Base-by-base conservation (phyloP, 1,284 basidiomycete species). In the Melanopsichium pennsylvanicum region DNA sequence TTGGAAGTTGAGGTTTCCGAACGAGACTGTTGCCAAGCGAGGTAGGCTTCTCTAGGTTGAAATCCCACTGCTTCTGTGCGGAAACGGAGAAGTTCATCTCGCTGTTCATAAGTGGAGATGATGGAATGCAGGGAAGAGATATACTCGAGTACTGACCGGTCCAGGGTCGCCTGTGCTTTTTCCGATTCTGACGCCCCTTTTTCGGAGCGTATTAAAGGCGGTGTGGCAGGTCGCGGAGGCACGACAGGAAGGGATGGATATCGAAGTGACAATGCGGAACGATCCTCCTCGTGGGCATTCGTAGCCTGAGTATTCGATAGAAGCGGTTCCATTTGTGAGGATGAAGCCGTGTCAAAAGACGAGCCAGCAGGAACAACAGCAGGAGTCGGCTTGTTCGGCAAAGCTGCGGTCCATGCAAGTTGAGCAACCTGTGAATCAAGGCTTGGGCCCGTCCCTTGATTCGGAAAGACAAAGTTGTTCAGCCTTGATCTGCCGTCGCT, bases 1-100 rank as follows among this genome's bases (percentile, higher is more conserved):
- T 39, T 8, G 16, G 47, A 22, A 8, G 40, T 16, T n/a, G n/a
- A n/a, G n/a, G n/a, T n/a, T n/a, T n/a, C n/a, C n/a, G n/a, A n/a
- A n/a, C n/a, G n/a, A n/a, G n/a, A n/a, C n/a, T n/a, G n/a, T 15
- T 60, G 44, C 52, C 56, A 60, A 6, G 64, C 64, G 2, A 47
- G 42, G 33, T 58, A 72, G 9, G 70, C 70, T n/a, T 39, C 38
- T 8, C 29, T 35, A 1, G 70, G 70, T 36, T 69, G 51, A n/a
- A 72, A 72, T 4, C 64, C 70, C 16, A 72, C 60, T 4, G 70
- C 70, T 38, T 72, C 70, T 11, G 66, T 72, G 5, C 70, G 58
- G 9, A 72, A 33, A 10, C 64, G 64, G 10, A 68, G 48, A 6
- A 64, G 25, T 9, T 69, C 64, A 31, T 72, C 70, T 27, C 70